Evolutionary conservation across 164 flowering plant genomes (phyloP).

Genomic region (Amborella trichopoda): DNA sequence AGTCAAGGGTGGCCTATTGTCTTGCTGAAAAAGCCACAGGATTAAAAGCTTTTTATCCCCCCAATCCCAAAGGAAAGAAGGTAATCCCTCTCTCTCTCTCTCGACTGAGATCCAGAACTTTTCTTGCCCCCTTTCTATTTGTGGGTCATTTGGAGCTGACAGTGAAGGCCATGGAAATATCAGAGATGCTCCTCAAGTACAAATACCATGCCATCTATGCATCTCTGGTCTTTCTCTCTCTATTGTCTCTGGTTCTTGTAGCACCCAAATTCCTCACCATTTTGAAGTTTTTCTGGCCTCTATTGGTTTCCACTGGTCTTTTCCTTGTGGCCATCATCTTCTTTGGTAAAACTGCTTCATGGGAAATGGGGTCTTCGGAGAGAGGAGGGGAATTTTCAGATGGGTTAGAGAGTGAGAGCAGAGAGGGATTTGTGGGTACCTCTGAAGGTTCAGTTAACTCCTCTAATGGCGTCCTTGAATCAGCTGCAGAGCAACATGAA

Average conservation of each 20-base stretch:
- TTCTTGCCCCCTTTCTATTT: not conserved
- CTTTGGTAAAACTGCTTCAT: conserved; percentile 38
- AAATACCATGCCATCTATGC: conserved; percentile 28
- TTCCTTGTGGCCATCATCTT: conserved; percentile 31
- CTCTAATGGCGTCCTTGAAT: conserved; percentile 56
- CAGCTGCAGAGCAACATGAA: conserved; percentile 36
- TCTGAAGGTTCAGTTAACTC: too few relatives aligned
- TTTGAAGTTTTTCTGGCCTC: conserved; percentile 76
- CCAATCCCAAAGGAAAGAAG: too few relatives aligned
- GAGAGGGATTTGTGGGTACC: too few relatives aligned
- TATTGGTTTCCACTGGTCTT: conserved; percentile 60
- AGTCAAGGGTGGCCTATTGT: too few relatives aligned
- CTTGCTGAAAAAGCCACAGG: too few relatives aligned
- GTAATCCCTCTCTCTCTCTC: conserved; percentile 5
- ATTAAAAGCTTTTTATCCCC: too few relatives aligned
- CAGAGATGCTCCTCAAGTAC: conserved; percentile 34
- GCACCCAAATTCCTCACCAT: conserved; percentile 48
- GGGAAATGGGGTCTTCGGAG: too few relatives aligned
- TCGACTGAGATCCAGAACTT: too few relatives aligned
- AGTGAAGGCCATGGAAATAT: conserved; percentile 31
- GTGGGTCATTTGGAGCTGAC: not conserved
- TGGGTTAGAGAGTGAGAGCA: too few relatives aligned
- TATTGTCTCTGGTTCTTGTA: conserved; percentile 12
- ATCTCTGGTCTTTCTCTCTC: not conserved
- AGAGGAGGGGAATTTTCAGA: too few relatives aligned